Base-by-base conservation (phyloP, 2,329 filamentous ascomycete genomes). In the Sphaerostilbella broomeana region DNA sequence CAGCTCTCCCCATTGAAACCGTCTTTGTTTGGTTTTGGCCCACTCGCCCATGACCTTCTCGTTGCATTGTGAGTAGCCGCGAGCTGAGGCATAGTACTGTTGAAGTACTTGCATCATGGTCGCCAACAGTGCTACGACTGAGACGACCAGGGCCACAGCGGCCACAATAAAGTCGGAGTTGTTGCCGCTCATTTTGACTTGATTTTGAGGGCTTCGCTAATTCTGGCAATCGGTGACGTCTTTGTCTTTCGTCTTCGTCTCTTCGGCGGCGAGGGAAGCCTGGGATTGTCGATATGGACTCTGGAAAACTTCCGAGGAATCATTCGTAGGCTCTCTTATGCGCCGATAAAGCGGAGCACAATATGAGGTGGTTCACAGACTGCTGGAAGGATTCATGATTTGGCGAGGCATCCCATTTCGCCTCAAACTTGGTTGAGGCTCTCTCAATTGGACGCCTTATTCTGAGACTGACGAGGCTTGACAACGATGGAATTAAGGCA, bases 51-150 rank as follows among this genome's bases (percentile, higher is more conserved):
- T 70, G 37, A 71, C 67, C 32, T 65, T 64, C 36, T 66, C 56
- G 44, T 64, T 66, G 48, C 69, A 72, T 38, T 66, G 66, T 5
- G 66, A 57, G 46, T 70, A 73, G 21, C 70, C 70, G n/a, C 62
- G 61, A 0, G 70, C 69, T 8, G 70, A 72, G 0, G 69, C 62
- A 16, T 63, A 63, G 53, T 72, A 73, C 43, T 73, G 70, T 45
- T 73, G 70, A 20, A 68, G 50, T 8, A 72, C 67, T 47, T 73
- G 70, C 45, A 70, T 58, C 9, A 64, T 50, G 1, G 69, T 67
- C 1, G 67, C 67, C 7, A 60, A 34, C 3, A 73, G 51, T 12
- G 70, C 70, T 6, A 73, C 56, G 6, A 72, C 50, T 5, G 70
- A 72, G 26, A 73, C 55, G 22, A 69, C 51, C 20, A 73, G 59